Conservation (phyloP, 192 early-diverging fungal genomes). For the Bifiguratus adelaidae region DNA sequence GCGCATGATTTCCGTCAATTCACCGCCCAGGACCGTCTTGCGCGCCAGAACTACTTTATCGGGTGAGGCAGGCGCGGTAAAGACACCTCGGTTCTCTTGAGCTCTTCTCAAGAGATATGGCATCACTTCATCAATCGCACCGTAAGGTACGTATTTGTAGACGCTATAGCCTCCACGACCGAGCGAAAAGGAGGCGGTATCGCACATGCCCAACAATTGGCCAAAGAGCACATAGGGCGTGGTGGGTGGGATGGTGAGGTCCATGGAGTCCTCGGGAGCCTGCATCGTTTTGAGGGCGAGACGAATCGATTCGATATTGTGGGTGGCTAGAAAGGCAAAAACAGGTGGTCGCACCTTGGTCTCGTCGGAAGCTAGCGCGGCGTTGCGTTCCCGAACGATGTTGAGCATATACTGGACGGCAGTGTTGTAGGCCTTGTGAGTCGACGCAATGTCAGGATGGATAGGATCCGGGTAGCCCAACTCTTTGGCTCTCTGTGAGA, state of each 20-base stretch:
- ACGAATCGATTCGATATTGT: slow-evolving; percentile 76
- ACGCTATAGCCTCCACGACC: slow-evolving; percentile 64
- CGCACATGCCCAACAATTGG: slow-evolving; percentile 93
- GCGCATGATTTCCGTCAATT: too few species aligned
- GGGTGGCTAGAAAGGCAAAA: slow-evolving; percentile 78
- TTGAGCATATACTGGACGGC: slow-evolving; percentile 63
- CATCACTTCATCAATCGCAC: slow-evolving; percentile 79
- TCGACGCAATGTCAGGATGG: slow-evolving; percentile 62
- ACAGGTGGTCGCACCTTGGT: slow-evolving; percentile 27
- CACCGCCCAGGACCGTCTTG: too few species aligned
- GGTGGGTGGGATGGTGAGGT: too few species aligned
- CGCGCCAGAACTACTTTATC: too few species aligned
- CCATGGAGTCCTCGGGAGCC: slow-evolving; percentile 30
- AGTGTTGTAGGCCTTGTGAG: slow-evolving; percentile 74
- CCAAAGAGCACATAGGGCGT: slow-evolving; percentile 93
- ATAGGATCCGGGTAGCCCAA: slow-evolving; percentile 73
- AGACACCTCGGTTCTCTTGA: slow-evolving; percentile 83
- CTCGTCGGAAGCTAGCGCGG: slow-evolving; percentile 9
- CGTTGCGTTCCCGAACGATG: slow-evolving; percentile 32
- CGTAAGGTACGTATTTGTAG: slow-evolving; percentile 94
- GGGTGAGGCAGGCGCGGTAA: too few species aligned
- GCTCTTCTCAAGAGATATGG: slow-evolving; percentile 90
- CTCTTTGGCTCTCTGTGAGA: slow-evolving; percentile 42
- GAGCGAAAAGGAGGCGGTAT: slow-evolving; percentile 74
- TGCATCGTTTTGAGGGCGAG: slow-evolving; percentile 52